These are phyloP conservation scores for Chlorociboria aeruginascens DNA, from an alignment of 495 filamentous ascomycete species.

Conservation along the genomic window DNA sequence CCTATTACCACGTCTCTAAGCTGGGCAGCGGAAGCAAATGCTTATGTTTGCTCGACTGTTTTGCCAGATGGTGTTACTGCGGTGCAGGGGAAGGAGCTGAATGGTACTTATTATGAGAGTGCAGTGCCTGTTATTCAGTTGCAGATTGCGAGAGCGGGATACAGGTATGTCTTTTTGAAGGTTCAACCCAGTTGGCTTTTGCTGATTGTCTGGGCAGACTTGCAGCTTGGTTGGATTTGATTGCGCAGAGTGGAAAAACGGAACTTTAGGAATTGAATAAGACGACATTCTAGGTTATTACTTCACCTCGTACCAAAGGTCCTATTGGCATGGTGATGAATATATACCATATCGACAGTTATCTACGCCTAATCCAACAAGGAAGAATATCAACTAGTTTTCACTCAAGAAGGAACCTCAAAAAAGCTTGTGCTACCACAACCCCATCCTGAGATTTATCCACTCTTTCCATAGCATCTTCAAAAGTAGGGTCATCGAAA, in stretches of 20 bases:
- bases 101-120: constrained; percentile 48
- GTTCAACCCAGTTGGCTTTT: background rate
- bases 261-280: constrained; percentile 1
- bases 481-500: constrained; percentile 48
- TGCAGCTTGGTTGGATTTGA: constrained; percentile 17
- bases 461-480: constrained; percentile 56
- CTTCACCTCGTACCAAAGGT: too few species aligned
- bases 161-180: constrained; percentile 26
- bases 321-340: too few species aligned
- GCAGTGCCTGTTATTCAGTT: constrained; percentile 53
- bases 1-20: constrained; percentile 36
- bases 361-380: background rate
- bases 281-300: background rate
- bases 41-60: constrained; percentile 46
- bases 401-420: constrained; percentile 57
- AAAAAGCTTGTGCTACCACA: constrained; percentile 51
- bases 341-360: too few species aligned
- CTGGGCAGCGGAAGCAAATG: constrained; percentile 53
- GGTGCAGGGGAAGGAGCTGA: constrained; percentile 45
- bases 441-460: constrained; percentile 63
- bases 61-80: constrained; percentile 40
- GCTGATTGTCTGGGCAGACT: constrained; percentile 8
- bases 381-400: background rate
- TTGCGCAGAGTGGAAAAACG: constrained; percentile 3
- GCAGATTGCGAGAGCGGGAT: constrained; percentile 66